Evolutionary conservation across 2,329 filamentous ascomycete genomes (phyloP), one percentile per base, ranked within the genome.

Genomic region (Botryotinia globosa): DNA sequence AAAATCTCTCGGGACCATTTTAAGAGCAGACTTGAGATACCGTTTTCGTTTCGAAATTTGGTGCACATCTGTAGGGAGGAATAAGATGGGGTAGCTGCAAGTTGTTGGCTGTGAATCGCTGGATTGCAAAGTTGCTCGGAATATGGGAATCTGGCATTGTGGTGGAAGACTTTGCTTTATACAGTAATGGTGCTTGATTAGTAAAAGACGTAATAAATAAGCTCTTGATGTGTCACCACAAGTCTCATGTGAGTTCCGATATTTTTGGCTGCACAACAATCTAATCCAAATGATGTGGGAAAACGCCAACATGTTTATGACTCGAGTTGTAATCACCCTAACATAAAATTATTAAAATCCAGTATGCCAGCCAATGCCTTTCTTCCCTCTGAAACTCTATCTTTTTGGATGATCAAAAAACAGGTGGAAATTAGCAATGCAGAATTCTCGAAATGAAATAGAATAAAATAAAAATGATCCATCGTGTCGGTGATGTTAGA

Each of bases 301-400:
- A n/a, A n/a, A n/a, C n/a, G n/a, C n/a, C n/a, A n/a, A n/a, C n/a
- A n/a, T n/a, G n/a, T n/a, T n/a, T n/a, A n/a, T n/a, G n/a, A 44
- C 16, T 51, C 22, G 45, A 51, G 45, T 25, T 14, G 22, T 2
- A 51, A 51, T 4, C 45, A 25, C 22, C 14, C 45, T 2, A 25
- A 51, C 45, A 51, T 4, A 51, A 5, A 14, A 51, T n/a, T 1
- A 51, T 51, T 6, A 20, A 51, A 51, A 51, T 8, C 4, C 10
- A 51, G 22, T 51, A 51, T 0, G 1, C 10, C 48, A 5, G 3
- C 4, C 10, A 2, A 25, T 51, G 48, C 5, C 4, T 51, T 51
- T n/a, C 5, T 14, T n/a, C 0, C 25, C 10, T 14, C 9, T 0
- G 1, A 22, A 2, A 51, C n/a, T 51, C 25, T n/a, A n/a, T 51